Percentiles rank a stretch among this genome's conserved stretches.
These are phyloP conservation scores for Aspergillus novoparasiticus DNA, from an alignment of 2,329 filamentous ascomycete genomes.

Conservation along the genomic window DNA sequence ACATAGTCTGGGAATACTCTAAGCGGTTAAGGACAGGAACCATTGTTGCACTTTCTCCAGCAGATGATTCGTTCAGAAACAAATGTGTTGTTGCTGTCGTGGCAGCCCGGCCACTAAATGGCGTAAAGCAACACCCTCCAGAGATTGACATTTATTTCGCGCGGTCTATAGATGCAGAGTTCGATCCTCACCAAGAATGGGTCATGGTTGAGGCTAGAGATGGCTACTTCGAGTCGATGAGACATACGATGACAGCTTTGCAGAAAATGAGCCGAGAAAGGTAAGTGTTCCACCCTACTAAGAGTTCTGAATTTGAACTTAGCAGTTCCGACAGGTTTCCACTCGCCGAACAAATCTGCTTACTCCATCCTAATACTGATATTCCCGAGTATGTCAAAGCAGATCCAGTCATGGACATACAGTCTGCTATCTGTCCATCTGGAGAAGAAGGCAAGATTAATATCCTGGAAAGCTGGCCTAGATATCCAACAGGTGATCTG, in stretches of 20 bases:
- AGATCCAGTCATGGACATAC: slow-evolving; percentile 55
- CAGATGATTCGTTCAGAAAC: slow-evolving; percentile 61
- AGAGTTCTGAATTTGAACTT: not conserved
- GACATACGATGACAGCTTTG: slow-evolving; percentile 72
- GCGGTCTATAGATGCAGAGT: slow-evolving; percentile 58
- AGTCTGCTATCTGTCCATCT: slow-evolving; percentile 41
- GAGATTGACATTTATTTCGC: slow-evolving; percentile 77
- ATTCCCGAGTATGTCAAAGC: slow-evolving; percentile 57
- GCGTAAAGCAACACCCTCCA: slow-evolving; percentile 67
- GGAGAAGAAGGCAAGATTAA: slow-evolving; percentile 51
- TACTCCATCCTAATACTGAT: slow-evolving; percentile 42
- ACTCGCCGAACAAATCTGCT: slow-evolving; percentile 47
- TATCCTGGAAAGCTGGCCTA: slow-evolving; percentile 59
- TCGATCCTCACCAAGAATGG: slow-evolving; percentile 71
- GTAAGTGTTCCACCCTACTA: slow-evolving; percentile 24
- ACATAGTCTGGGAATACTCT: slow-evolving; percentile 68
- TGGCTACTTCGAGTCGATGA: slow-evolving; percentile 76
- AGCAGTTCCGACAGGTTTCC: slow-evolving; percentile 43
- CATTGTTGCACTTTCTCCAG: slow-evolving; percentile 58
- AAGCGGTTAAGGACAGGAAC: slow-evolving; percentile 59
- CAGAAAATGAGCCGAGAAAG: slow-evolving; percentile 65
- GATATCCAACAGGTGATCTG: slow-evolving; percentile 48
- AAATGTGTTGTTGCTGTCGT: slow-evolving; percentile 72
- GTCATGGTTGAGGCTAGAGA: slow-evolving; percentile 76
- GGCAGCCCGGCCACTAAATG: slow-evolving; percentile 66